Percentiles rank a stretch among this genome's conserved stretches.
These are phyloP conservation scores for Russula sp. DNA, from an alignment of 768 basidiomycete species.

Conservation along the genomic window DNA sequence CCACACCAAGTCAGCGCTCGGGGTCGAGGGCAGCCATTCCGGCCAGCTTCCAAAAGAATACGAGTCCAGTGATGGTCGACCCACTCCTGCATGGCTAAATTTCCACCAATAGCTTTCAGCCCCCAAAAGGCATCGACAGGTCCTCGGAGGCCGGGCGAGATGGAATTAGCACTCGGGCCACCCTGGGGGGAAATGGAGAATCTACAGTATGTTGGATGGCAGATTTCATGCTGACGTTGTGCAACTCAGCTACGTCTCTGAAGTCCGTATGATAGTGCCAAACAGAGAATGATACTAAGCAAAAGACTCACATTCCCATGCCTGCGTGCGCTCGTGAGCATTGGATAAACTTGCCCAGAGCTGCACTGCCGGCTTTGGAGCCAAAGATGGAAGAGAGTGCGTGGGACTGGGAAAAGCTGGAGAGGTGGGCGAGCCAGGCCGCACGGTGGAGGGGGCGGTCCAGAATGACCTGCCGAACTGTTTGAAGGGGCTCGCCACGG, in stretches of 20 bases:
- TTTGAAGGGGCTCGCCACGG: too few species aligned
- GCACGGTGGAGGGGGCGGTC: too few species aligned
- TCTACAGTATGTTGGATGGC: conserved; percentile 6
- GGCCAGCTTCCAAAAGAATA: conserved; percentile 94
- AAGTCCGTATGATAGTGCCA: background rate
- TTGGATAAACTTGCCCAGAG: too few species aligned
- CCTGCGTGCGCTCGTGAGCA: conserved; percentile 36
- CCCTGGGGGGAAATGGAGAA: background rate
- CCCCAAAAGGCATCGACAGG: conserved; percentile 51
- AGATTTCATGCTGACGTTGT: conserved; percentile 9
- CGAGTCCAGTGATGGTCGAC: conserved; percentile 87
- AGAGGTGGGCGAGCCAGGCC: too few species aligned
- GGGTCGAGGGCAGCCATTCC: conserved; percentile 77
- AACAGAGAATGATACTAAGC: background rate
- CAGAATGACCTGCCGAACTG: too few species aligned
- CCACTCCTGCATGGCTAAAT: conserved; percentile 70
- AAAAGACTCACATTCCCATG: conserved; percentile 43
- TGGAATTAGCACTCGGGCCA: background rate
- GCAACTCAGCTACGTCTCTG: conserved; percentile 21
- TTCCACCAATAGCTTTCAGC: conserved; percentile 53
- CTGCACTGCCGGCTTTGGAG: too few species aligned
- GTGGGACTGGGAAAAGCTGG: too few species aligned
- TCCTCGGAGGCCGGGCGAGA: conserved; percentile 18
- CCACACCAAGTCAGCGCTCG: conserved; percentile 41
- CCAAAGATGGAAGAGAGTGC: too few species aligned